Percentiles rank a stretch among this genome's conserved stretches.
Conservation (phyloP, 306 rosid genomes). For the Quercus robur region DNA sequence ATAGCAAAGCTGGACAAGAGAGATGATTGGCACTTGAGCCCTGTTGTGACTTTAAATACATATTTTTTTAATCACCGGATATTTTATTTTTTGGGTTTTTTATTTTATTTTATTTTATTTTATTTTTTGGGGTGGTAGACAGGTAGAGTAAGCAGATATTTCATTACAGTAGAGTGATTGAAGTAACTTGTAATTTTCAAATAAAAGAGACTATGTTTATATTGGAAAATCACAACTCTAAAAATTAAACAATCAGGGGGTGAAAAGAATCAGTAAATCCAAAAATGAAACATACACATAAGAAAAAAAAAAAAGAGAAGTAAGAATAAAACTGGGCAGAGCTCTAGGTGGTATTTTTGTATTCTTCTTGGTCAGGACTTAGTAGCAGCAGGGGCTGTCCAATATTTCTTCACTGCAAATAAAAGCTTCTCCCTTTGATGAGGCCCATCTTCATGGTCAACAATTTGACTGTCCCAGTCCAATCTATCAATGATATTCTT, state of each 20-base stretch:
- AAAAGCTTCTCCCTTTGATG: constrained; percentile 55
- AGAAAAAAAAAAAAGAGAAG: constrained; percentile 4
- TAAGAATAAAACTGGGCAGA: not conserved
- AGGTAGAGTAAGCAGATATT: not conserved
- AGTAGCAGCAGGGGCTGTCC: constrained; percentile 56
- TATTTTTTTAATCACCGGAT: not conserved
- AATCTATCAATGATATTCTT: constrained; percentile 42
- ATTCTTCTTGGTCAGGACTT: constrained; percentile 3
- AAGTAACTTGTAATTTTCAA: not conserved
- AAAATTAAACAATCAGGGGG: not conserved
- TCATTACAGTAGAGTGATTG: not conserved
- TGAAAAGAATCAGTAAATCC: not conserved
- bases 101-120: too few relatives aligned
- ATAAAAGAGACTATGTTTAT: not conserved
- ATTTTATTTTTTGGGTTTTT: not conserved
- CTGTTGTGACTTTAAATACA: too few relatives aligned
- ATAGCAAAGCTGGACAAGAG: too few relatives aligned
- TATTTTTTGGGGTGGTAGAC: too few relatives aligned
- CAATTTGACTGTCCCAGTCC: constrained; percentile 78
- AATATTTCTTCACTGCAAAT: constrained; percentile 74
- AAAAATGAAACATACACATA: not conserved
- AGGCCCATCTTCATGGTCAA: constrained; percentile 88
- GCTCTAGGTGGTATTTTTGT: not conserved
- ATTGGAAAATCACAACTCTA: not conserved
- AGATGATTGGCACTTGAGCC: too few relatives aligned